A percentile compares a stretch with the other conserved stretches of the same genome.
Conservation (phyloP, 2,329 filamentous ascomycete species). For the Zopfia rhizophila region DNA sequence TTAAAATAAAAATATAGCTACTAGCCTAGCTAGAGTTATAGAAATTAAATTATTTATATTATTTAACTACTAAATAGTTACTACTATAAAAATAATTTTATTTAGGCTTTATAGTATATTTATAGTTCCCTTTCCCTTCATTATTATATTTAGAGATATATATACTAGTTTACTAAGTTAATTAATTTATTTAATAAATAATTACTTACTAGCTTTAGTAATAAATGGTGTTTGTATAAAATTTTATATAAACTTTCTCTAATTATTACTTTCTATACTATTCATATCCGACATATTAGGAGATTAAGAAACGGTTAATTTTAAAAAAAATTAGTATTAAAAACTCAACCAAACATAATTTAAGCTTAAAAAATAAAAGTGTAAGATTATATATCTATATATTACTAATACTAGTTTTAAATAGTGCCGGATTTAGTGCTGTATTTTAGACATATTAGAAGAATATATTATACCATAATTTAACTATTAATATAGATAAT, state of each 20-base stretch:
- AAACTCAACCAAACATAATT: slow-evolving; percentile 18
- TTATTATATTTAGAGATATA: slow-evolving; percentile 18
- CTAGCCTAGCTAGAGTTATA: slow-evolving; percentile 9
- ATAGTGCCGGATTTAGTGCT: slow-evolving; percentile 19
- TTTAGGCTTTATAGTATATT: slow-evolving; percentile 15
- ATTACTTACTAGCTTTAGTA: slow-evolving; percentile 14
- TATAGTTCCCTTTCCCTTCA: slow-evolving; percentile 12
- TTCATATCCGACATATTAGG: slow-evolving; percentile 9
- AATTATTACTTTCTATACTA: slow-evolving; percentile 12
- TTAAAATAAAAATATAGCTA: slow-evolving; percentile 11
- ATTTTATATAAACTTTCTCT: slow-evolving; percentile 16
- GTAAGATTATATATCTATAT: slow-evolving; percentile 20
- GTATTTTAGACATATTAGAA: slow-evolving; percentile 13
- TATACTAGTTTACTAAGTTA: slow-evolving; percentile 16
- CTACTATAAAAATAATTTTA: slow-evolving; percentile 11
- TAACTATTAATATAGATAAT: slow-evolving; percentile 24
- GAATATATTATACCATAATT: slow-evolving; percentile 24
- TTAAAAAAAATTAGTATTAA: slow-evolving; percentile 16
- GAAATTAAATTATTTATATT: slow-evolving; percentile 14
- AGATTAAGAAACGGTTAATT: slow-evolving; percentile 14
- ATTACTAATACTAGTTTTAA: slow-evolving; percentile 21
- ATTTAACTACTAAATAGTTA: slow-evolving; percentile 15
- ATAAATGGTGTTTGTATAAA: slow-evolving; percentile 14
- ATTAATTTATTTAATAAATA: slow-evolving; percentile 15
- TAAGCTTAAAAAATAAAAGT: slow-evolving; percentile 17